A percentile compares a stretch with the other conserved stretches of the same genome.
phyloP scores from a whole-genome alignment of 345 rosid species.

The Eucalyptus sp. region DNA sequence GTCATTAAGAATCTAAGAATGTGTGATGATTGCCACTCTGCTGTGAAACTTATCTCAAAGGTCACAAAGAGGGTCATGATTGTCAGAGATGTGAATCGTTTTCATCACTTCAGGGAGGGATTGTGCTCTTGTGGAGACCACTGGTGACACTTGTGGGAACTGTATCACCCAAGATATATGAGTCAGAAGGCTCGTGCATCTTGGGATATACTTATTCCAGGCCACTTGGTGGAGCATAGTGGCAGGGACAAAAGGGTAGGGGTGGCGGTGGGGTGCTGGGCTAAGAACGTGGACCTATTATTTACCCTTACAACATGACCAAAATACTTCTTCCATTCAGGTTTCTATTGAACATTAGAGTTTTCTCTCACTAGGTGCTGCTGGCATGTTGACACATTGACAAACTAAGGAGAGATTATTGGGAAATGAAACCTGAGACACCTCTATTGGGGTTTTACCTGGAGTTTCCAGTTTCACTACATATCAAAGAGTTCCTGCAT shows the following conservation, averaged over 20 bases:
- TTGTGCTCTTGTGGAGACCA: conserved; percentile 63
- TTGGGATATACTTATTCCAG: neutral
- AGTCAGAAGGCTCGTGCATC: neutral
- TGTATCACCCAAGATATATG: neutral
- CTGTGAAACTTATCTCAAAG: conserved; percentile 60
- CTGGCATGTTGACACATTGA: neutral
- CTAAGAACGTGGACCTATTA: neutral
- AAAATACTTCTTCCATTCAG: neutral
- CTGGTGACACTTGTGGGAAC: conserved; percentile 22
- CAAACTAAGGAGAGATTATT: neutral
- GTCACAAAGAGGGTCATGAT: conserved; percentile 41
- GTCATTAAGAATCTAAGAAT: conserved; percentile 72
- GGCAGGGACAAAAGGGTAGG: neutral
- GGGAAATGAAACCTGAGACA: neutral
- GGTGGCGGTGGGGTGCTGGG: neutral
- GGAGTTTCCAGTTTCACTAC: neutral
- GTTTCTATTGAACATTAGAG: neutral
- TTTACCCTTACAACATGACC: neutral
- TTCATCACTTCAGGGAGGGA: conserved; percentile 68
- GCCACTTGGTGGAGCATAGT: neutral
- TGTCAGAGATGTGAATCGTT: conserved; percentile 71
- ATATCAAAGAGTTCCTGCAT: neutral
- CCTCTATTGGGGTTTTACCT: neutral
- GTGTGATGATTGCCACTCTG: conserved; percentile 85
- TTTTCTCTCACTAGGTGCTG: neutral